Percentiles rank a stretch among this genome's conserved stretches.
Conservation (phyloP, 2,329 filamentous ascomycete genomes). For the Rachicladosporium sp. region DNA sequence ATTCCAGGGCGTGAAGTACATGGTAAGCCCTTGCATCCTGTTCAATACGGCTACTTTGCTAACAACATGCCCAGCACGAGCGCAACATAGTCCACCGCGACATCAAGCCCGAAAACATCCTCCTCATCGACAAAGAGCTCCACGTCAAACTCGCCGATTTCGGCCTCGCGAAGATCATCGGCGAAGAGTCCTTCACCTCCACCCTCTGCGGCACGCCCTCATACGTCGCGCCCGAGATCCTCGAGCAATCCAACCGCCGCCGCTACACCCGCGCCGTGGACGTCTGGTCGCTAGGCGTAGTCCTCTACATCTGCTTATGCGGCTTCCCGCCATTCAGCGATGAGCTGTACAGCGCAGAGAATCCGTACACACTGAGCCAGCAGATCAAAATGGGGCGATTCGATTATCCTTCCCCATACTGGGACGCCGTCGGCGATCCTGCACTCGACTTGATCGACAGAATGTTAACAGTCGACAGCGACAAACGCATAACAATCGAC, state of each 20-base stretch:
- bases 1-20: constrained; percentile 86
- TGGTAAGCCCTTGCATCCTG: constrained; percentile 49
- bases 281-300: constrained; percentile 93
- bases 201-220: constrained; percentile 80
- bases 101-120: constrained; percentile 94
- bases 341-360: constrained; percentile 64
- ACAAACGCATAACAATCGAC: constrained; percentile 75
- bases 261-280: constrained; percentile 93
- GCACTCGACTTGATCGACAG: constrained; percentile 86
- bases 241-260: constrained; percentile 67
- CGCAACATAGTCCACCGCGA: constrained; percentile 95
- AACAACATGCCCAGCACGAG: constrained; percentile 82
- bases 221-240: constrained; percentile 89
- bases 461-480: constrained; percentile 83
- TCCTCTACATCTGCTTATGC: constrained; percentile 92
- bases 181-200: constrained; percentile 94
- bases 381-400: constrained; percentile 84
- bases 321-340: constrained; percentile 96
- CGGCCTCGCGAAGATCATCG: constrained; percentile 94
- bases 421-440: constrained; percentile 75
- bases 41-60: no score
- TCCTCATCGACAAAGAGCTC: constrained; percentile 73
- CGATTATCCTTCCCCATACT: constrained; percentile 93
- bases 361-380: constrained; percentile 74
- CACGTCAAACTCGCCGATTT: constrained; percentile 92